Evolutionary conservation across 257 asterid genomes (phyloP).

Genomic region (Vinca minor): DNA sequence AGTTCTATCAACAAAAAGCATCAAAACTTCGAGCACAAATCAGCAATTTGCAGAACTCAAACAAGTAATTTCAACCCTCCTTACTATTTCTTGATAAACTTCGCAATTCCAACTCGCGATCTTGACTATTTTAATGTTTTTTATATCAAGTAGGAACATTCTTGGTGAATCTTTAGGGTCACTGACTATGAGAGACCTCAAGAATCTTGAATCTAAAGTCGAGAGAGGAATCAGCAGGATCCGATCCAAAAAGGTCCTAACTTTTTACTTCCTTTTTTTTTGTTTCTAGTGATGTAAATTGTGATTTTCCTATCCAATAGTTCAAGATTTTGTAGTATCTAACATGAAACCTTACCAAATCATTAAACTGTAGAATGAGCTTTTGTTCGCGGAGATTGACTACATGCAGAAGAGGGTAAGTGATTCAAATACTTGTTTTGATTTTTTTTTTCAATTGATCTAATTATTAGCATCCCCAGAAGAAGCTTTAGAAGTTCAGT

Average conservation of each 20-base stretch:
- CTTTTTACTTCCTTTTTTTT: background rate
- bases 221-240: conserved; percentile 65
- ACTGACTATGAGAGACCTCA: conserved; percentile 44
- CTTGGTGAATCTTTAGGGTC: conserved; percentile 67
- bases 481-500: too few species aligned
- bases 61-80: conserved; percentile 42
- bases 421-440: too few species aligned
- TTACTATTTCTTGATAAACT: too few species aligned
- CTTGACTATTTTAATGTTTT: too few species aligned
- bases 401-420: conserved; percentile 92
- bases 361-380: conserved; percentile 56
- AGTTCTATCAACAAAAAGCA: conserved; percentile 94
- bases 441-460: too few species aligned
- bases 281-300: too few species aligned
- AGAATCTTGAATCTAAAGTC: conserved; percentile 57
- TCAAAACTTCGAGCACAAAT: conserved; percentile 67
- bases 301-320: too few species aligned
- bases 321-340: too few species aligned
- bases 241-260: conserved; percentile 65
- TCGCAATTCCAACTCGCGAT: too few species aligned
- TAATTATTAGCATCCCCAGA: too few species aligned
- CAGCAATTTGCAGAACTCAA: conserved; percentile 63
- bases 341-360: background rate
- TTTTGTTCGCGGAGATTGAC: conserved; percentile 82
- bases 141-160: conserved; percentile 55